Base-by-base conservation (phyloP, 1,284 basidiomycete genomes). In the Ustilago bromivora region DNA sequence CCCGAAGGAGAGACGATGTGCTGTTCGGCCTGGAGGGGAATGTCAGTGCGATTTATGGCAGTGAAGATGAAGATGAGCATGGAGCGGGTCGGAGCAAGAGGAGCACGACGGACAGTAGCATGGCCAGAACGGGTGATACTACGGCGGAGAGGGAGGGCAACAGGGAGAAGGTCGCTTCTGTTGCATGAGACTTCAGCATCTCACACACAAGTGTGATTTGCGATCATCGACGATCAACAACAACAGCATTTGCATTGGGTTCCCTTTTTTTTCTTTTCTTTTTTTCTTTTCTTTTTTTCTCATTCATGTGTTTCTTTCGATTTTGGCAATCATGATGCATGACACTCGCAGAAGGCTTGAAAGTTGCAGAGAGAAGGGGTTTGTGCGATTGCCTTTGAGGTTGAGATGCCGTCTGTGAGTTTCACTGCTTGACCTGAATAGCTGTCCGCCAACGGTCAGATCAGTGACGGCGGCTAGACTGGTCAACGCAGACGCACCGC, bases 1-100 rank as follows among this genome's bases (percentile, higher is more conserved):
- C 79, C 31, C 66, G 86, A 32, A 67, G 87, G 31, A 70, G 85
- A 35, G 85, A 86, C 34, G 86, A 87, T 31, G 82, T 78, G 23
- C 9, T 78, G 51, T 78, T 46, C 54, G 71, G 71, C 1, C 34
- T 78, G 41, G 71, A 73, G 38, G 59, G 63, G 17, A 71, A 67
- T 52, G 47, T 70, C 0, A 54, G 66, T 13, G 41, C 55, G 6
- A 47, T 46, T 46, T 46, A 47, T 23, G 74, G 69, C 43, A 61
- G 72, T 4, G 75, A 77, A 7, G 56, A 69, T 17, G 53, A 52
- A 2, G 65, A 51, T 5, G 65, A 51, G 4, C 2, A 49, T 19
- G 49, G 31, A 12, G 8, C 8, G 31, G 49, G 34, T 54, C 15
- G n/a, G n/a, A n/a, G 52, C 7, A n/a, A 17, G 6, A 28, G 49